Evolutionary conservation across 208 protist genomes (phyloP).

Genomic region (Trypanosoma avium): DNA sequence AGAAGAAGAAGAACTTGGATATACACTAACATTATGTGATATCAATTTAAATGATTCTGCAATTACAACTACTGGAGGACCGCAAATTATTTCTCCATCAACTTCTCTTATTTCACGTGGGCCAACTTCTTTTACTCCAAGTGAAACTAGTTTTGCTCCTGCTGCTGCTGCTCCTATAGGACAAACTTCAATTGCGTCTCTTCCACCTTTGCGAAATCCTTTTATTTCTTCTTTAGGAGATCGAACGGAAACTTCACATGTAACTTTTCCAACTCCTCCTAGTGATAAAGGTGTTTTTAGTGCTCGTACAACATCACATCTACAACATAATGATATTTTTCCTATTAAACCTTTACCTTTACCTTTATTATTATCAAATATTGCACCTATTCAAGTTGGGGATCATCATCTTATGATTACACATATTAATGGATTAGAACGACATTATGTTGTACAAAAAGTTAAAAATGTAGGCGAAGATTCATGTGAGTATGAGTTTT

Average conservation of each 20-base stretch:
- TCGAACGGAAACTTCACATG: not conserved
- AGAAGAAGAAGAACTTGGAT: slow-evolving; percentile 62
- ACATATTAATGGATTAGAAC: slow-evolving; percentile 45
- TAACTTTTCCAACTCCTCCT: no score
- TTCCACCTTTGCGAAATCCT: not conserved
- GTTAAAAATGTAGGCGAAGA: slow-evolving; percentile 62
- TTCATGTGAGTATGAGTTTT: slow-evolving; percentile 70
- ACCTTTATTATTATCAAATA: slow-evolving; percentile 67
- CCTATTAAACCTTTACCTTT: slow-evolving; percentile 74
- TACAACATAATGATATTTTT: not conserved
- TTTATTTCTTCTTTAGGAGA: not conserved
- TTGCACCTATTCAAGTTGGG: slow-evolving; percentile 48
- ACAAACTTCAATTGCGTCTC: no score
- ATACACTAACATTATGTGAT: slow-evolving; percentile 72
- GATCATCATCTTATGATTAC: slow-evolving; percentile 84
- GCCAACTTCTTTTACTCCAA: not conserved
- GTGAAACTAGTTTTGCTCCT: not conserved
- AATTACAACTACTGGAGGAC: no score
- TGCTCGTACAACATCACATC: not conserved
- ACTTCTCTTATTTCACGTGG: not conserved
- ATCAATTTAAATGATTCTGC: slow-evolving; percentile 20
- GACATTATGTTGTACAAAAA: slow-evolving; percentile 60
- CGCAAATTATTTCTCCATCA: not conserved
- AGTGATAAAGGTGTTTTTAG: no score
- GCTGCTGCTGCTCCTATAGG: no score